Conservation (phyloP, 805 yeast species). For the Nadsonia fulvescens region DNA sequence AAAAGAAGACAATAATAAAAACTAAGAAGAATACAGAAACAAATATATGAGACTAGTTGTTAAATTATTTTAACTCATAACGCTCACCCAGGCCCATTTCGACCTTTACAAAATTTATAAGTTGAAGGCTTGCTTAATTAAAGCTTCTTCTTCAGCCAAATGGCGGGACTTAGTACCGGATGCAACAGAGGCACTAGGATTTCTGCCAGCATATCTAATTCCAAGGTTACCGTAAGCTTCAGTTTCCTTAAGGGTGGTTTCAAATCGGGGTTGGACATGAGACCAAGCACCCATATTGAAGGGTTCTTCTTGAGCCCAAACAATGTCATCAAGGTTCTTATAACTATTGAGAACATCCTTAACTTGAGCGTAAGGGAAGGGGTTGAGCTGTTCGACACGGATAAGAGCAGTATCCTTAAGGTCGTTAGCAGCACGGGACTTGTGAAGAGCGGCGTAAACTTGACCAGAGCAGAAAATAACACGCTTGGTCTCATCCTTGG, state of each 20-base stretch:
- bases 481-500: conserved; percentile 74
- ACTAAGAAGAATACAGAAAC: not conserved
- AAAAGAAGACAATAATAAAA: not conserved
- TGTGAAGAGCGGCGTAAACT: conserved; percentile 81
- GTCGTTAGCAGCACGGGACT: conserved; percentile 62
- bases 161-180: conserved; percentile 91
- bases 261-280: conserved; percentile 66
- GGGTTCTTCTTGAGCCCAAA: conserved; percentile 98
- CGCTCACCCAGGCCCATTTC: too few species aligned
- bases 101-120: too few species aligned
- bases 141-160: conserved; percentile 69
- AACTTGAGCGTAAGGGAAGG: conserved; percentile 95
- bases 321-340: conserved; percentile 72
- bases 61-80: not conserved
- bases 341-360: conserved; percentile 66
- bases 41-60: not conserved
- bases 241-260: conserved; percentile 60
- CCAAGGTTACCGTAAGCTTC: conserved; percentile 37
- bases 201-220: conserved; percentile 88
- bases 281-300: conserved; percentile 89
- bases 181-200: conserved; percentile 95
- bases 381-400: conserved; percentile 88
- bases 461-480: conserved; percentile 79
- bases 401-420: conserved; percentile 76
- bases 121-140: conserved; percentile 59